These are phyloP conservation scores for Umbelopsis ramanniana DNA, from an alignment of 192 early-diverging fungal species.

Conservation along the genomic window DNA sequence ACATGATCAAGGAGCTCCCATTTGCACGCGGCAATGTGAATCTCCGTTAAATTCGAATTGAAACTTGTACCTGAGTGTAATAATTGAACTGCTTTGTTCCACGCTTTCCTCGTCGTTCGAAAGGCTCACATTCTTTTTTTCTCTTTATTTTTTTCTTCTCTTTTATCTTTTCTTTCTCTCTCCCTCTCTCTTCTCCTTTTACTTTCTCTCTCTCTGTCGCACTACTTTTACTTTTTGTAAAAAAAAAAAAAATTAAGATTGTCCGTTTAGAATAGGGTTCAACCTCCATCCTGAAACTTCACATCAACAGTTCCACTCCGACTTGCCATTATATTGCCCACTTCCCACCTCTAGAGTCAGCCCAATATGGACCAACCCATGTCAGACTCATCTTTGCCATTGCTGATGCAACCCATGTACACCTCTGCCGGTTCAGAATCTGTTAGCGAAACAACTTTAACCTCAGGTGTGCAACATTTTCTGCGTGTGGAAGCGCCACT, in stretches of 20 bases:
- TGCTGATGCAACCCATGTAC: slow-evolving; percentile 18
- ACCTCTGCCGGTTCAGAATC: slow-evolving; percentile 19
- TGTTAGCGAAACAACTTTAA: neutral
- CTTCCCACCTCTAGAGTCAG: neutral
- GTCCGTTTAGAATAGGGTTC: neutral
- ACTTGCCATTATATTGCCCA: neutral
- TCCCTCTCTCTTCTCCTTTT: neutral
- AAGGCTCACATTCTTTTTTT: too few species aligned
- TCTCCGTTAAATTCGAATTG: too few species aligned
- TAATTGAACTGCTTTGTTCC: too few species aligned
- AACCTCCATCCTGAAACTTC: neutral
- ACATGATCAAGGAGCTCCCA: too few species aligned
- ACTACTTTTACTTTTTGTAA: neutral
- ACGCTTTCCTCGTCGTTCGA: too few species aligned
- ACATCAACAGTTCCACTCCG: neutral
- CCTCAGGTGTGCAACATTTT: slow-evolving; percentile 12
- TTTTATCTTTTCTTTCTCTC: neutral
- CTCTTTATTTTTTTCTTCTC: too few species aligned
- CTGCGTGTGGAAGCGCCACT: neutral
- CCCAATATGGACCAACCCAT: neutral
- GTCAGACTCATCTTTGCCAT: slow-evolving; percentile 6
- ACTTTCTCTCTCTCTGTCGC: neutral
- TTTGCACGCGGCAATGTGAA: too few species aligned
- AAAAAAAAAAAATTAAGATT: neutral
- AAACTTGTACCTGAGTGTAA: too few species aligned